Evolutionary conservation across 1,139 yeast species (phyloP).

Genomic region (Scheffersomyces lignicola): DNA sequence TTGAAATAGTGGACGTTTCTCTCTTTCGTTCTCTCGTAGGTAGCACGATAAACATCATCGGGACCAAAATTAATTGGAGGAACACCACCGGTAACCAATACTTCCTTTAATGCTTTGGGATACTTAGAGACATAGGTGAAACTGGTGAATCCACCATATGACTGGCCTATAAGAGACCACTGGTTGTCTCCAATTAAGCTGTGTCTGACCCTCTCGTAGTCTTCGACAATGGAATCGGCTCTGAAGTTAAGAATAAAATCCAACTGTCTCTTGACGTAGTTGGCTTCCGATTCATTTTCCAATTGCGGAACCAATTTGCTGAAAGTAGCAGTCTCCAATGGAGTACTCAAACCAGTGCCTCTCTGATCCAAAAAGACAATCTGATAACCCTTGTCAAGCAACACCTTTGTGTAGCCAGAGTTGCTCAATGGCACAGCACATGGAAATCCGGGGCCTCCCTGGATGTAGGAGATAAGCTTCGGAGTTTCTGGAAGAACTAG

Average conservation of each 20-base stretch:
- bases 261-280: conserved; percentile 25
- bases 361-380: conserved; percentile 56
- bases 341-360: conserved; percentile 56
- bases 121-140: conserved; percentile 50
- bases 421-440: conserved; percentile 38
- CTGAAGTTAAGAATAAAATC: conserved; percentile 44
- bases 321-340: conserved; percentile 38
- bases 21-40: conserved; percentile 46
- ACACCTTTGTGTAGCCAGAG: conserved; percentile 34
- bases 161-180: conserved; percentile 58
- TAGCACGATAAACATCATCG: conserved; percentile 50
- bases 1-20: conserved; percentile 48
- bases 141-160: conserved; percentile 57
- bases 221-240: conserved; percentile 53
- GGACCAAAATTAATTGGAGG: conserved; percentile 49
- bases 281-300: conserved; percentile 18
- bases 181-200: conserved; percentile 33
- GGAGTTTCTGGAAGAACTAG: conserved; percentile 25
- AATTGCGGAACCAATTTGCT: conserved; percentile 14
- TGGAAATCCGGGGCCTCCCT: conserved; percentile 63
- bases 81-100: conserved; percentile 55
- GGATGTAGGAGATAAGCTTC: conserved; percentile 45
- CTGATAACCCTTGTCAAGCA: conserved; percentile 45
- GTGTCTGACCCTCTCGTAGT: conserved; percentile 46
- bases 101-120: conserved; percentile 39